phyloP scores from a whole-genome alignment of 176 grass and related monocot species.

The Urochloa ruziziensis region DNA sequence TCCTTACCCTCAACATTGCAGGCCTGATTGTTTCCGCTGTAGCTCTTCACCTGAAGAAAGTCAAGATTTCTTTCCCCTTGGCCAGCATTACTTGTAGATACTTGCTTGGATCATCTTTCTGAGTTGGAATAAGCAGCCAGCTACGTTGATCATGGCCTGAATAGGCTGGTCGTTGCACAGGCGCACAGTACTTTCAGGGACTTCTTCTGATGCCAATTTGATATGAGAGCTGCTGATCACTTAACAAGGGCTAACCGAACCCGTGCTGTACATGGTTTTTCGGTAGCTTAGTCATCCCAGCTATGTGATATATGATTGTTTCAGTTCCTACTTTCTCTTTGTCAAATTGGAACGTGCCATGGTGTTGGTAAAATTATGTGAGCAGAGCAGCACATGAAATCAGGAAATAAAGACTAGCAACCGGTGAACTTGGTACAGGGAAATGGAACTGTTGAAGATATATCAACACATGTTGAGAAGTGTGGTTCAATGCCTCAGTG shows the following conservation, averaged over 20 bases:
- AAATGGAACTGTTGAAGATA: background rate
- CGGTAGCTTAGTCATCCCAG: background rate
- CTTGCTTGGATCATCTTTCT: background rate
- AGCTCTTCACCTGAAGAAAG: background rate
- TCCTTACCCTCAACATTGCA: background rate
- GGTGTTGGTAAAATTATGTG: background rate
- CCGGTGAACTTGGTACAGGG: background rate
- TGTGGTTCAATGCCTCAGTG: background rate
- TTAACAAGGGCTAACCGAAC: background rate
- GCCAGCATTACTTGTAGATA: background rate
- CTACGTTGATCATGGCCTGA: background rate
- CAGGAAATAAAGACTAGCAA: background rate
- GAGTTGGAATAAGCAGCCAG: background rate
- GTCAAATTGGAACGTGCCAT: background rate
- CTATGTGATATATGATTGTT: background rate
- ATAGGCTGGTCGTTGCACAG: background rate
- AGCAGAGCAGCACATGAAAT: background rate
- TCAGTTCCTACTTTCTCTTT: background rate
- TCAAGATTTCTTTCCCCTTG: background rate
- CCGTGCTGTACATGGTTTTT: background rate
- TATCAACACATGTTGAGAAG: background rate
- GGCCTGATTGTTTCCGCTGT: background rate
- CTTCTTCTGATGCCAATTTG: background rate
- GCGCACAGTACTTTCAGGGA: background rate
- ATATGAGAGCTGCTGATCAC: background rate